Base-by-base conservation (phyloP, 768 basidiomycete species). In the Calocera viscosa region DNA sequence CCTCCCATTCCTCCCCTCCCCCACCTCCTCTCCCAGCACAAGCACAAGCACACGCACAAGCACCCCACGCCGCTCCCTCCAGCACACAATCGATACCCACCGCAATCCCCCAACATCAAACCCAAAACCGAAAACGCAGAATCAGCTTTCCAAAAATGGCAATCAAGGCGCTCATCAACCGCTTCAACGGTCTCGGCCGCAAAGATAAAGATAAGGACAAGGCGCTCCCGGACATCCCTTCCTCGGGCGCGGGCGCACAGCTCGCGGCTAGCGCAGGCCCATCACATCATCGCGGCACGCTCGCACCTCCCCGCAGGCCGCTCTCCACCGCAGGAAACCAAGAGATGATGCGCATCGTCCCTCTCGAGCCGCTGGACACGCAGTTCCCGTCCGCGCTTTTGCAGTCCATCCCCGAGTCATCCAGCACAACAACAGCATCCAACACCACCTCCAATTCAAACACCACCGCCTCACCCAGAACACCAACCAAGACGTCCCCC, bases 151-250 rank as follows among this genome's bases (percentile, higher is more conserved):
- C 43, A 8, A 47, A 47, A 47, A 60, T 60, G 53, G 68, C 76
- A 75, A 92, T 92, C 90, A 91, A 90, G 82, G 90, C 90, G 49
- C 87, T 91, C 72, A 83, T 91, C 76, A 82, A 83, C 74, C 84
- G 89, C 73, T 78, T 91, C 71, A 89, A 89, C 74, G 77, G 34
- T 12, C 10, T 86, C 17, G 43, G 64, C 19, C 65, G 38, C 12
- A 34, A 80, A 72, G 83, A 84, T 72, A 34, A 80, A 72, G 83
- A 84, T 72, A 88, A 84, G 77, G 84, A 80, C 24, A 49, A 65
- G 65, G 86, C 85, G 17, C 81, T 89, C 26, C 83, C 81, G 43
- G 76, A 80, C 71, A 89, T 89, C 88, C 89, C 87, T 0, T 87
- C 88, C 22, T 71, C 77, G 14, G 80, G 83, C 0, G 81, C 83